These are phyloP conservation scores for Exophiala bonariae DNA, from an alignment of 2,329 filamentous ascomycete genomes.

Conservation along the genomic window DNA sequence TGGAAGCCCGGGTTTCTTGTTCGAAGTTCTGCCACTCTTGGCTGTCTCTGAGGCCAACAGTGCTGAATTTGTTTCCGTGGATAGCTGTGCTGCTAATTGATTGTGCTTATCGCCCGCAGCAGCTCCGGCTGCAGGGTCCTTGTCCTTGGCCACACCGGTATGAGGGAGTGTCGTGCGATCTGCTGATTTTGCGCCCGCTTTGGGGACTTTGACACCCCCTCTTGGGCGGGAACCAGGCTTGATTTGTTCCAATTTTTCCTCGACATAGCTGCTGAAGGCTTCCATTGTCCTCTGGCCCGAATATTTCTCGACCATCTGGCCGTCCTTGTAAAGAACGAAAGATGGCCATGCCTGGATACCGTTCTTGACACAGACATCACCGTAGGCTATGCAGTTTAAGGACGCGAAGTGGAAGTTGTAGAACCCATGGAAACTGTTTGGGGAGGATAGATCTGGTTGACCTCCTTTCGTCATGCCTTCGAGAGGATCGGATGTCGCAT, in stretches of 20 bases:
- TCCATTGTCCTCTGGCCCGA: conserved; percentile 68
- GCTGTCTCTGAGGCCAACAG: conserved; percentile 29
- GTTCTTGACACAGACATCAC: conserved; percentile 71
- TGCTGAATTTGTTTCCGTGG: conserved; percentile 36
- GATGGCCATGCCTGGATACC: conserved; percentile 72
- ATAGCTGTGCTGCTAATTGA: conserved; percentile 36
- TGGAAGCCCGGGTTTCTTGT: conserved; percentile 50
- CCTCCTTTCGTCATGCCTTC: conserved; percentile 47
- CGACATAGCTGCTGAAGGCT: conserved; percentile 68
- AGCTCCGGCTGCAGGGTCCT: conserved; percentile 38
- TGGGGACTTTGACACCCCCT: conserved; percentile 66
- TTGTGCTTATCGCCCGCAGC: conserved; percentile 44
- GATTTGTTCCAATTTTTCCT: conserved; percentile 72
- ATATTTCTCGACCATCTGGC: conserved; percentile 63
- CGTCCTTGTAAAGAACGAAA: conserved; percentile 78
- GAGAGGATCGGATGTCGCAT: conserved; percentile 77
- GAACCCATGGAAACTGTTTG: conserved; percentile 72
- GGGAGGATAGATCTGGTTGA: conserved; percentile 48
- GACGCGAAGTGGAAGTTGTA: conserved; percentile 88
- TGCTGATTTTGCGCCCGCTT: conserved; percentile 62
- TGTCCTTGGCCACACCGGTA: conserved; percentile 42
- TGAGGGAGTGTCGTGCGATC: conserved; percentile 42
- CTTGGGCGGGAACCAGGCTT: conserved; percentile 77
- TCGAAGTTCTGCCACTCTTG: conserved; percentile 50
- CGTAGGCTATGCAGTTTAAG: conserved; percentile 82